Evolutionary conservation across 495 filamentous ascomycete species (phyloP).

Genomic region (Eremomyces bilateralis): DNA sequence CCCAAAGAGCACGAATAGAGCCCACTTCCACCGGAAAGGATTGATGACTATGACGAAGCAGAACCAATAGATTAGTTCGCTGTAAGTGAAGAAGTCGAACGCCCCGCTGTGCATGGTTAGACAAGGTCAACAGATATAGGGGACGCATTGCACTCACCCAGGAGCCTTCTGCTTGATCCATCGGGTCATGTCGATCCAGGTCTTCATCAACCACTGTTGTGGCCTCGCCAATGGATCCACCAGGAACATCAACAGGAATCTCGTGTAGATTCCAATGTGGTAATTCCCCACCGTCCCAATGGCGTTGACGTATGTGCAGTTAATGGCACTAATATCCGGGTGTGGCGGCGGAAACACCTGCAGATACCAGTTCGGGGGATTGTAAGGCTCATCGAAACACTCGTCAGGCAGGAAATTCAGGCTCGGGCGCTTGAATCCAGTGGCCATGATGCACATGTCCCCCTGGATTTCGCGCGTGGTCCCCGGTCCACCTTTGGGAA

Average conservation of each 20-base stretch:
- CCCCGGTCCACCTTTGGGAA: constrained; percentile 52
- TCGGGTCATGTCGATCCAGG: constrained; percentile 74
- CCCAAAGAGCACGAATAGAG: constrained; percentile 58
- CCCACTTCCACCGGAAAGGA: constrained; percentile 71
- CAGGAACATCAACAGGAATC: constrained; percentile 69
- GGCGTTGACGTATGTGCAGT: constrained; percentile 63
- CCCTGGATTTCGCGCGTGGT: constrained; percentile 35
- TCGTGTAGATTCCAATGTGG: constrained; percentile 76
- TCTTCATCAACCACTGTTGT: constrained; percentile 49
- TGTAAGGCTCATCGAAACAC: constrained; percentile 47
- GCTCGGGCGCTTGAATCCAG: constrained; percentile 53
- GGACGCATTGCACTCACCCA: constrained; percentile 6
- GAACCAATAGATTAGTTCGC: constrained; percentile 72
- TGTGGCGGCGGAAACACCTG: constrained; percentile 55
- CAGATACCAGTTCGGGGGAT: constrained; percentile 70
- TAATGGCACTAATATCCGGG: constrained; percentile 46
- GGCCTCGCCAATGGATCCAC: constrained; percentile 57
- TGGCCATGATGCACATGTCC: constrained; percentile 68
- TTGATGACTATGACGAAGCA: constrained; percentile 56
- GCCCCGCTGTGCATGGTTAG: constrained; percentile 26
- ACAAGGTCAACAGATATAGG: neutral
- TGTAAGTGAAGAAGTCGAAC: constrained; percentile 78
- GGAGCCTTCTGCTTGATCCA: constrained; percentile 45
- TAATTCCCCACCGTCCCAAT: constrained; percentile 70
- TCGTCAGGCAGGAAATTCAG: constrained; percentile 51